Evolutionary conservation across 2,329 filamentous ascomycete genomes (phyloP).

Genomic region (Trichoderma koningiopsis): DNA sequence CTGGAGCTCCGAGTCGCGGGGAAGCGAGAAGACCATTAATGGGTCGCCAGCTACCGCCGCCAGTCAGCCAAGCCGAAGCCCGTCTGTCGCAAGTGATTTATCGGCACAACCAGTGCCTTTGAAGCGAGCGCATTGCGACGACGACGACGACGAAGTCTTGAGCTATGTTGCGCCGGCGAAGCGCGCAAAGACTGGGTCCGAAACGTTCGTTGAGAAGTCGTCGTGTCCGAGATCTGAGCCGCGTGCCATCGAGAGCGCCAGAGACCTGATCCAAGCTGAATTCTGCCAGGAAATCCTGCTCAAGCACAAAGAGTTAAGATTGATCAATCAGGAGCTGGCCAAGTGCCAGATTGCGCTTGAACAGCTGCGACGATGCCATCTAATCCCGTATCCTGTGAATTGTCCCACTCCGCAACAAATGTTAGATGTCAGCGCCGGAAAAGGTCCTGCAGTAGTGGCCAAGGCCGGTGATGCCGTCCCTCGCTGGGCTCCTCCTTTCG

Average conservation of each 20-base stretch:
- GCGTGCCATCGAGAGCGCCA: slow-evolving; percentile 54
- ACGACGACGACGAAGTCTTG: slow-evolving; percentile 26
- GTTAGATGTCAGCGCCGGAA: slow-evolving; percentile 72
- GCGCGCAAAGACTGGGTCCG: slow-evolving; percentile 42
- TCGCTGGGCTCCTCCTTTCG: slow-evolving; percentile 82
- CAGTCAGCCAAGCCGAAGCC: slow-evolving; percentile 35
- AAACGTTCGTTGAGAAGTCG: slow-evolving; percentile 30
- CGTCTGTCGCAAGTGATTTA: slow-evolving; percentile 36
- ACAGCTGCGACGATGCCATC: slow-evolving; percentile 86
- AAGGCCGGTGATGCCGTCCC: slow-evolving; percentile 66
- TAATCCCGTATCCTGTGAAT: slow-evolving; percentile 84
- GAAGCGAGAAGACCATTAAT: slow-evolving; percentile 55
- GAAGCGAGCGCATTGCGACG: slow-evolving; percentile 41
- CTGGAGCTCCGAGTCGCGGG: slow-evolving; percentile 60
- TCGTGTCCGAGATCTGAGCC: not conserved
- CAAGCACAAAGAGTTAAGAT: slow-evolving; percentile 90
- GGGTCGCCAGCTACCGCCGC: slow-evolving; percentile 46
- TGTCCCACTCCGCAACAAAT: slow-evolving; percentile 67
- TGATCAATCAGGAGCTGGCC: slow-evolving; percentile 94
- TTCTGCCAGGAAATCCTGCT: slow-evolving; percentile 88
- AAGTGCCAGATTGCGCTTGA: slow-evolving; percentile 94
- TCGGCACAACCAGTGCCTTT: slow-evolving; percentile 29
- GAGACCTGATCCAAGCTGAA: slow-evolving; percentile 78
- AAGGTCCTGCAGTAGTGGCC: slow-evolving; percentile 68
- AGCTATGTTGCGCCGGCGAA: slow-evolving; percentile 42